A percentile compares a stretch with the other conserved stretches of the same genome.
Conservation (phyloP, 75 land plant genomes). For the Pseudotsuga menziesii region DNA sequence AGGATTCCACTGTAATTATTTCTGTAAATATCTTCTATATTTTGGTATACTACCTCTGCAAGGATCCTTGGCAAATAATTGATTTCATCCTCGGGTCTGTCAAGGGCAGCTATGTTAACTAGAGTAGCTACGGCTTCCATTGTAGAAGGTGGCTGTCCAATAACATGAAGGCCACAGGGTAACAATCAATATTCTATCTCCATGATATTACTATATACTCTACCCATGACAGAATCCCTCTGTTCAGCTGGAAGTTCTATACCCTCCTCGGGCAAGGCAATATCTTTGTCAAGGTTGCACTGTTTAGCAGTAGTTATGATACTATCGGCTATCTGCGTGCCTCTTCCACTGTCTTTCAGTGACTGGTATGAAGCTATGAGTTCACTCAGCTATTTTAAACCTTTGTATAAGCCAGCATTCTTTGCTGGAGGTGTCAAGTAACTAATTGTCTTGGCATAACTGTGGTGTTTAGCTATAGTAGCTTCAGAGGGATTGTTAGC, state of each 20-base stretch:
- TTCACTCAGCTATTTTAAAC: conserved; percentile 94
- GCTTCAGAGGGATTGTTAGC: conserved; percentile 99
- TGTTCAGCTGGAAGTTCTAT: conserved; percentile 59
- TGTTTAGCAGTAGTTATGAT: conserved; percentile 96
- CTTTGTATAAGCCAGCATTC: conserved; percentile 99
- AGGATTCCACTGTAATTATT: conserved; percentile 84
- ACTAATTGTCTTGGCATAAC: conserved; percentile 99
- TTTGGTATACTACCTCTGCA: conserved; percentile 76
- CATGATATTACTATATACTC: conserved; percentile 97
- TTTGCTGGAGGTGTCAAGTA: conserved; percentile 99
- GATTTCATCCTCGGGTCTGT: conserved; percentile 89
- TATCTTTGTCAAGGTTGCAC: conserved; percentile 99
- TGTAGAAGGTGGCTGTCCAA: conserved; percentile 98
- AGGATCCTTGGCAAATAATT: conserved; percentile 76
- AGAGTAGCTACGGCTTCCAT: conserved; percentile 98
- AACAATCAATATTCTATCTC: conserved; percentile 93
- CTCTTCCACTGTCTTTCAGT: conserved; percentile 92
- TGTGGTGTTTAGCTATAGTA: conserved; percentile 93
- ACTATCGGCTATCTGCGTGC: conserved; percentile 85
- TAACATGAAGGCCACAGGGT: conserved; percentile 96
- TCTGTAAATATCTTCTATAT: conserved; percentile 92
- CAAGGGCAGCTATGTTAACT: conserved; percentile 94
- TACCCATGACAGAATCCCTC: conserved; percentile 89
- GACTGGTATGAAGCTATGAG: conserved; percentile 98
- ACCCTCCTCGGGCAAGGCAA: conserved; percentile 63